Conservation (phyloP, 495 filamentous ascomycete species). For the Xylaria acuta region DNA sequence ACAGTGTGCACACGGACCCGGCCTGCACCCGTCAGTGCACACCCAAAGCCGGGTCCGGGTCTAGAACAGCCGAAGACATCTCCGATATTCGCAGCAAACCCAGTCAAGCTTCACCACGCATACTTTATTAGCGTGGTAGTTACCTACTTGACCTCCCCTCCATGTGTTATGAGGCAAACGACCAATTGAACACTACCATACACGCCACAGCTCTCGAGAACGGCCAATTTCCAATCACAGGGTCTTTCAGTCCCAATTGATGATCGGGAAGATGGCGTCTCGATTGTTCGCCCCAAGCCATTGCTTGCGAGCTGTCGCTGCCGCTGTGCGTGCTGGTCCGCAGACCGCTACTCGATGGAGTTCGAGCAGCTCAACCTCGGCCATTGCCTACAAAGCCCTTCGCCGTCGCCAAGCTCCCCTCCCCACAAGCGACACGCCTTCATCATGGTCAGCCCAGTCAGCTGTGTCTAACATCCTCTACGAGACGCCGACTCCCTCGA, state of each 20-base stretch:
- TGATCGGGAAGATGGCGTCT: conserved; percentile 52
- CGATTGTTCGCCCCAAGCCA: conserved; percentile 47
- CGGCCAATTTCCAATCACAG: conserved; percentile 30
- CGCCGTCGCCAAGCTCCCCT: conserved; percentile 87
- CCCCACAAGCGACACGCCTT: conserved; percentile 73
- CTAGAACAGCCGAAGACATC: conserved; percentile 14
- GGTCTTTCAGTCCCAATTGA: conserved; percentile 34
- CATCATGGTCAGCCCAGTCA: conserved; percentile 90
- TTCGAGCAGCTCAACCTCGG: conserved; percentile 77
- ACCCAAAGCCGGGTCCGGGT: not conserved
- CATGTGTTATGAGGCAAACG: conserved; percentile 34
- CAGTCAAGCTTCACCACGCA: conserved; percentile 9
- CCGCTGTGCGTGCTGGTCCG: conserved; percentile 28
- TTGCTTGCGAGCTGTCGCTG: conserved; percentile 39
- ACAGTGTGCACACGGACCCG: not conserved
- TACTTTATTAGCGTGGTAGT: conserved; percentile 7
- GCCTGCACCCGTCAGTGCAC: too few relatives aligned
- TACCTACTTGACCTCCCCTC: conserved; percentile 17
- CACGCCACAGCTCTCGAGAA: not conserved
- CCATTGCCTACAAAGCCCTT: conserved; percentile 95
- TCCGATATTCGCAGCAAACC: conserved; percentile 38
- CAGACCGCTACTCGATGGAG: conserved; percentile 40
- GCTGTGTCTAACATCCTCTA: conserved; percentile 98
- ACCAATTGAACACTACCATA: conserved; percentile 31
- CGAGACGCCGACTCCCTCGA: conserved; percentile 87